A percentile compares a stretch with the other conserved stretches of the same genome.
Evolutionary conservation across 306 rosid genomes (phyloP).

Genomic region (Geum urbanum): DNA sequence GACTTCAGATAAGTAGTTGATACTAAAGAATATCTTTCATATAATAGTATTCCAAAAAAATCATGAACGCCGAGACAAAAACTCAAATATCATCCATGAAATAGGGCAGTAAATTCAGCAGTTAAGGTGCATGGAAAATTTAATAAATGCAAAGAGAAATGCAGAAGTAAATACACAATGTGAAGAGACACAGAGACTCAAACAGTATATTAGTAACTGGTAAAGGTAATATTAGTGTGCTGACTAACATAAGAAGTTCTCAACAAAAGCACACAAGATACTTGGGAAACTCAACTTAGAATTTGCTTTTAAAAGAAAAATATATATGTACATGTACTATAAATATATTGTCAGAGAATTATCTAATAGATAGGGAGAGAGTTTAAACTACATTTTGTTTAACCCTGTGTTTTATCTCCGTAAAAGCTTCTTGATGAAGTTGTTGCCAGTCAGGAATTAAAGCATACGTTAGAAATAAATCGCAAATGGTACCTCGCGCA

Average conservation of each 20-base stretch:
- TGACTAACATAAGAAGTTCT: neutral
- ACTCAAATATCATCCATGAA: neutral
- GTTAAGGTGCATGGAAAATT: neutral
- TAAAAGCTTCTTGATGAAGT: neutral
- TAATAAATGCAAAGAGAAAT: neutral
- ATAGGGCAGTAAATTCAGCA: neutral
- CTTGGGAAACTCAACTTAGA: neutral
- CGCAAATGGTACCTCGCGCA: conserved; percentile 46
- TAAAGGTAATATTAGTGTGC: neutral
- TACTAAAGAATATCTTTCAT: neutral
- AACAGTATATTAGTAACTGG: neutral
- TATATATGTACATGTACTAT: neutral
- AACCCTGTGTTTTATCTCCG: neutral
- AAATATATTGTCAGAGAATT: neutral
- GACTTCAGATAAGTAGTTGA: conserved; percentile 24
- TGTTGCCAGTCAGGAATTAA: neutral
- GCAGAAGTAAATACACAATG: neutral
- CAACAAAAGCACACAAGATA: neutral
- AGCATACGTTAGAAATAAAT: neutral
- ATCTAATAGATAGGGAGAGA: neutral
- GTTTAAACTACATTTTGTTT: neutral
- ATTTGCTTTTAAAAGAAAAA: neutral
- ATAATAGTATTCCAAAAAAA: neutral
- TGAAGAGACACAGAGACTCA: neutral
- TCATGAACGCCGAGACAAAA: neutral